Conservation (phyloP, 306 rosid species). For the Trifolium repens region DNA sequence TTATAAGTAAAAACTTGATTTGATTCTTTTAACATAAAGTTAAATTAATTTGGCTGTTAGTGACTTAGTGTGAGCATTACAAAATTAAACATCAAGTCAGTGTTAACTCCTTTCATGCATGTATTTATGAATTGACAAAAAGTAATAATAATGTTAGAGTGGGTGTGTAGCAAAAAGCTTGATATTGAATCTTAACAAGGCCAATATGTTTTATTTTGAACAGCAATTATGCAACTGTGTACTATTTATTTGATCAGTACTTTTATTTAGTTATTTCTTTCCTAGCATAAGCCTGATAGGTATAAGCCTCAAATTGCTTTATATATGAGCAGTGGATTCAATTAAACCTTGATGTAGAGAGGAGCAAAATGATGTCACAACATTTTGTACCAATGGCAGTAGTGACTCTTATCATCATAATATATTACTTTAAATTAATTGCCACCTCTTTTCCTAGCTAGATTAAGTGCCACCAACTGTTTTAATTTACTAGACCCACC, state of each 20-base stretch:
- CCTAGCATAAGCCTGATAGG: background rate
- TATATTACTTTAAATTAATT: slow-evolving; percentile 22
- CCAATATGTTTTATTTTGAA: background rate
- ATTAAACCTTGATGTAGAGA: background rate
- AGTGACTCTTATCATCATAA: background rate
- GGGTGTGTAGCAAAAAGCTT: slow-evolving; percentile 11
- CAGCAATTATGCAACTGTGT: background rate
- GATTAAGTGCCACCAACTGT: slow-evolving; percentile 31
- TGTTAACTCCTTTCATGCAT: slow-evolving; percentile 1
- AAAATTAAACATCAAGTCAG: slow-evolving; percentile 12
- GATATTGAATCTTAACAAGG: slow-evolving; percentile 17
- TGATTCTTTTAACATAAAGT: background rate
- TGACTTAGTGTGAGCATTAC: slow-evolving; percentile 14
- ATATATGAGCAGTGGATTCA: background rate
- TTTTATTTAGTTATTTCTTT: too few species aligned
- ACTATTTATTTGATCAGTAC: background rate
- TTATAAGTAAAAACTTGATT: background rate
- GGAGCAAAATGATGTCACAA: slow-evolving; percentile 48
- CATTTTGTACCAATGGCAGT: slow-evolving; percentile 46
- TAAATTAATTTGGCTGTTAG: slow-evolving; percentile 1
- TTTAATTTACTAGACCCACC: slow-evolving; percentile 21
- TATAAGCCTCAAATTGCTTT: background rate
- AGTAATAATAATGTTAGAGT: slow-evolving; percentile 13
- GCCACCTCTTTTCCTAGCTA: slow-evolving; percentile 30
- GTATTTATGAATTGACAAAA: slow-evolving; percentile 22